Evolutionary conservation across 2,329 filamentous ascomycete species (phyloP).

Genomic region (Cryphonectria parasitica): DNA sequence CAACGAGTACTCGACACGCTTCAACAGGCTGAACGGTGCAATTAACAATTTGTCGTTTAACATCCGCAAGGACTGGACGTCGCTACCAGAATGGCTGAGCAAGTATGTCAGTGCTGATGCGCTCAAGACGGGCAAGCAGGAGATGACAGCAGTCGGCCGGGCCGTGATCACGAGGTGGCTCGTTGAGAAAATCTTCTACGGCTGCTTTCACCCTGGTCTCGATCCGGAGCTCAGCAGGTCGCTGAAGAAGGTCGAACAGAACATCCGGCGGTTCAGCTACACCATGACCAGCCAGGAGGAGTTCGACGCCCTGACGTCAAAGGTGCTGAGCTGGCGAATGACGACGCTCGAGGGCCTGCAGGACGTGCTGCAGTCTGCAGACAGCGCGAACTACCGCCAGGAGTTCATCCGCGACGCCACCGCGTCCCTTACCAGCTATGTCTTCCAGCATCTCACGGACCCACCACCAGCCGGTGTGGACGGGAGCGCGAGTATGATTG

Average conservation of each 20-base stretch:
- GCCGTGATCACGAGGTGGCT: constrained; percentile 90
- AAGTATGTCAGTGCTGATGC: constrained; percentile 83
- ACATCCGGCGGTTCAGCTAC: constrained; percentile 78
- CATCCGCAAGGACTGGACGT: constrained; percentile 91
- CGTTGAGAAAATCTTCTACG: constrained; percentile 87
- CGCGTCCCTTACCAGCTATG: constrained; percentile 65
- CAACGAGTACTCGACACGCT: constrained; percentile 87
- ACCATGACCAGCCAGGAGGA: constrained; percentile 80
- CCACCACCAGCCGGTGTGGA: constrained; percentile 82
- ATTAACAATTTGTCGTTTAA: constrained; percentile 96
- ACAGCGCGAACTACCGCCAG: constrained; percentile 67
- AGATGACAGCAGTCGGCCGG: constrained; percentile 95
- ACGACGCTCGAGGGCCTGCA: constrained; percentile 90
- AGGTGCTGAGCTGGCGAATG: constrained; percentile 91
- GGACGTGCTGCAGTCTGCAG: constrained; percentile 66
- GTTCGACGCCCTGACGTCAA: constrained; percentile 82
- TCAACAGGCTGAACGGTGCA: constrained; percentile 88
- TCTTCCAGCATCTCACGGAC: constrained; percentile 75
- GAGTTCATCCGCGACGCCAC: constrained; percentile 74
- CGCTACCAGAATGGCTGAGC: constrained; percentile 79
- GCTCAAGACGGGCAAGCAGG: constrained; percentile 84
- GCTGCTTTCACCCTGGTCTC: constrained; percentile 88
- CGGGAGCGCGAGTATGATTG: constrained; percentile 87
- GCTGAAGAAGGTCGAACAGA: constrained; percentile 85
- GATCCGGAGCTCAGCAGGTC: constrained; percentile 75